Evolutionary conservation across 2,329 filamentous ascomycete genomes (phyloP).

Genomic region (Madurella fahalii): DNA sequence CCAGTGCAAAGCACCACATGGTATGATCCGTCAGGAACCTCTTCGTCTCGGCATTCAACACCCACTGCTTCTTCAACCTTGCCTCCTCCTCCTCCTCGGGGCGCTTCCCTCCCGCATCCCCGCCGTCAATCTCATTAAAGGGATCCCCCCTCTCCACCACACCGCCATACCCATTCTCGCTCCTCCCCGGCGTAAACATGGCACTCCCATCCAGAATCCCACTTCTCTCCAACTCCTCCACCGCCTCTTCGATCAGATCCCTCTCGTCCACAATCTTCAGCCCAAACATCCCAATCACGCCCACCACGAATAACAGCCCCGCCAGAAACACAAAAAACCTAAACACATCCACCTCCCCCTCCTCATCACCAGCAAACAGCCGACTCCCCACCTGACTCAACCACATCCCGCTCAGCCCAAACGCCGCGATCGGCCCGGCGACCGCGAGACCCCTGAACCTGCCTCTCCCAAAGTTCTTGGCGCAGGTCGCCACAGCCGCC

Average conservation of each 20-base stretch:
- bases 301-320: conserved; percentile 64
- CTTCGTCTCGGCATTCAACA: conserved; percentile 86
- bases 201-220: conserved; percentile 73
- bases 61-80: conserved; percentile 75
- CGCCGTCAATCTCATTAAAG: conserved; percentile 43
- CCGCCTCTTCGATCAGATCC: conserved; percentile 82
- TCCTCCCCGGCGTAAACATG: conserved; percentile 59
- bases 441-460: conserved; percentile 85
- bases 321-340: conserved; percentile 85
- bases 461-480: conserved; percentile 94
- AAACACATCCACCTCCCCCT: conserved; percentile 67
- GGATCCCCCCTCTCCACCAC: conserved; percentile 34
- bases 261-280: conserved; percentile 79
- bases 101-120: conserved; percentile 39
- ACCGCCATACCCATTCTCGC: conserved; percentile 60
- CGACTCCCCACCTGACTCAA: conserved; percentile 81
- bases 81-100: conserved; percentile 46
- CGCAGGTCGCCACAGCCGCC: conserved; percentile 85
- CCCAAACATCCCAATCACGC: conserved; percentile 68
- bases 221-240: conserved; percentile 86
- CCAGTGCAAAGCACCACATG: conserved; percentile 91
- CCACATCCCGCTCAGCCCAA: conserved; percentile 94
- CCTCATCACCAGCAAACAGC: conserved; percentile 61
- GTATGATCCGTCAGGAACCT: conserved; percentile 81
- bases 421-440: conserved; percentile 84